These are phyloP conservation scores for Pythium pyrilobum DNA, from an alignment of 352 stramenopile genomes.

Conservation along the genomic window DNA sequence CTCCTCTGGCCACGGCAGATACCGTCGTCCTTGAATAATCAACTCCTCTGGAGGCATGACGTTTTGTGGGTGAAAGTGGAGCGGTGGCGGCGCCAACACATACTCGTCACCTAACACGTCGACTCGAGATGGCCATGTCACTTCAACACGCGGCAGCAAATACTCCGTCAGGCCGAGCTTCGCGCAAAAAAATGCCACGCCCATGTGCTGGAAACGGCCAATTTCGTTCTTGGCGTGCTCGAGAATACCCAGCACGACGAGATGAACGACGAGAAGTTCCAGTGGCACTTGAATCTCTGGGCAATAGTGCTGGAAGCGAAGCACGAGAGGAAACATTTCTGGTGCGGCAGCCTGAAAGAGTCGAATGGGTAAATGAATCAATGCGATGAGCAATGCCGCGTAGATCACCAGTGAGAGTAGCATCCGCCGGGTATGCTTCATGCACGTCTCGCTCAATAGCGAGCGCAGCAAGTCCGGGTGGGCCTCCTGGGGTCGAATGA, in stretches of 20 bases:
- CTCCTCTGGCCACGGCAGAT: constrained; percentile 82
- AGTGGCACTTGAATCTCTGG: constrained; percentile 93
- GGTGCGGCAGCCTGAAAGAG: constrained; percentile 41
- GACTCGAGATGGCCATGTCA: constrained; percentile 16
- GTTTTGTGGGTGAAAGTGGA: constrained; percentile 77
- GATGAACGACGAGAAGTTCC: constrained; percentile 94
- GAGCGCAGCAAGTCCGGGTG: constrained; percentile 95
- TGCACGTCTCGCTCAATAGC: constrained; percentile 90
- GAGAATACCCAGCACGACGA: constrained; percentile 93
- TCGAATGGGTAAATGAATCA: constrained; percentile 86
- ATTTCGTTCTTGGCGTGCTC: constrained; percentile 90
- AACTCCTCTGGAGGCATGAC: constrained; percentile 66
- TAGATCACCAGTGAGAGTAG: constrained; percentile 92
- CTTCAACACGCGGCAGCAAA: constrained; percentile 49
- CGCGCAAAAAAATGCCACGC: constrained; percentile 48
- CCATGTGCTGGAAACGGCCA: constrained; percentile 65
- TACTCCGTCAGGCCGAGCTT: constrained; percentile 66
- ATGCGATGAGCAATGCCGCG: constrained; percentile 71
- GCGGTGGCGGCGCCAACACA: constrained; percentile 59
- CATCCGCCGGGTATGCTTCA: constrained; percentile 93
- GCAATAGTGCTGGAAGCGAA: constrained; percentile 92
- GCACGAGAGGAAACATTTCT: constrained; percentile 61
- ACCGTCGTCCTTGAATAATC: constrained; percentile 62
- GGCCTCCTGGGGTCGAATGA: constrained; percentile 93
- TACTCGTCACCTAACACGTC: constrained; percentile 7